A percentile compares a stretch with the other conserved stretches of the same genome.
Evolutionary conservation across 1,284 basidiomycete genomes (phyloP).

Genomic region (Ceratobasidium sp.): DNA sequence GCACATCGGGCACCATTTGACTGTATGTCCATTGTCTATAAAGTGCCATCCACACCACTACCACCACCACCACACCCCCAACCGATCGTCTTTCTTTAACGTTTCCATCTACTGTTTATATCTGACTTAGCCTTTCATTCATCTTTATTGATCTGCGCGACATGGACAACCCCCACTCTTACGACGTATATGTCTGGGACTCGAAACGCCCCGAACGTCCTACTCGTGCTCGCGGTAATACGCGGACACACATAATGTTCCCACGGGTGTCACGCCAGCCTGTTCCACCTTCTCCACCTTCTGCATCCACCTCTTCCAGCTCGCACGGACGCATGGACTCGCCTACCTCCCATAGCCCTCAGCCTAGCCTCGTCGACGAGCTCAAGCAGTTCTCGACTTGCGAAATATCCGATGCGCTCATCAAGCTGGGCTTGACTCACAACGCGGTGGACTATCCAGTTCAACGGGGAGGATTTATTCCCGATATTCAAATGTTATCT

Average conservation of each 20-base stretch:
- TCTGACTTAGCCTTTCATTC: conserved; percentile 33
- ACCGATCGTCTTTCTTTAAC: conserved; percentile 27
- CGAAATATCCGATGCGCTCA: conserved; percentile 92
- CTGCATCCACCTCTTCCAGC: conserved; percentile 22
- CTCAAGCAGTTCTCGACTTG: conserved; percentile 68
- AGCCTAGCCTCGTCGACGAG: conserved; percentile 8
- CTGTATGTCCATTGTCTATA: conserved; percentile 14
- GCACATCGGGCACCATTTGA: conserved; percentile 18
- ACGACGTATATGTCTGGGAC: conserved; percentile 37
- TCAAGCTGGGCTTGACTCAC: conserved; percentile 74
- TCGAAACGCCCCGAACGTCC: conserved; percentile 36
- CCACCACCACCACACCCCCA: not conserved
- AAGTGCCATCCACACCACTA: not conserved
- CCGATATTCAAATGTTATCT: conserved; percentile 79
- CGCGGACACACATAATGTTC: conserved; percentile 8
- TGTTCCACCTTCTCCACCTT: conserved; percentile 6
- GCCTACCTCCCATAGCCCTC: conserved; percentile 19
- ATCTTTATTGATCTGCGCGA: not conserved
- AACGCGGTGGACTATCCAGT: conserved; percentile 52
- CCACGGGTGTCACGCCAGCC: conserved; percentile 14
- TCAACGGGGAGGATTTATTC: conserved; percentile 82
- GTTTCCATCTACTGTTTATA: conserved; percentile 15
- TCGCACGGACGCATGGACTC: conserved; percentile 23
- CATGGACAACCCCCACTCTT: conserved; percentile 26
- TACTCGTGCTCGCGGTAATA: conserved; percentile 16